Evolutionary conservation across 192 early-diverging fungal genomes (phyloP).

Genomic region (Podila epigama): DNA sequence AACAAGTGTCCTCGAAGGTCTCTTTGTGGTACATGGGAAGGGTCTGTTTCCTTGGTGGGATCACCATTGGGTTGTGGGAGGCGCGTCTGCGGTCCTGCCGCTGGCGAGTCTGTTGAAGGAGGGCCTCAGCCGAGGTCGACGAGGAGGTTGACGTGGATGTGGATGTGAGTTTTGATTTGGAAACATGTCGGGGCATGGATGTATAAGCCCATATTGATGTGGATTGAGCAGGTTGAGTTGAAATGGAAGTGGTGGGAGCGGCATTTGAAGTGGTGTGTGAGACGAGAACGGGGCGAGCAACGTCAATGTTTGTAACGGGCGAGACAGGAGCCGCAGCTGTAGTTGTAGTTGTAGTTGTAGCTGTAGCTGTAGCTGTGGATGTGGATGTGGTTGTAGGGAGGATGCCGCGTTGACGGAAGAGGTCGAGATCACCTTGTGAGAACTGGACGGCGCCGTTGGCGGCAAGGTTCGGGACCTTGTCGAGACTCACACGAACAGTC

Average conservation of each 20-base stretch:
- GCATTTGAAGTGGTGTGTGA: not conserved
- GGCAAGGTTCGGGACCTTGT: constrained; percentile 18
- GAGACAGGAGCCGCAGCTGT: constrained; percentile 4
- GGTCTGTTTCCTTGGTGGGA: constrained; percentile 11
- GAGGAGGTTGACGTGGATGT: constrained; percentile 8
- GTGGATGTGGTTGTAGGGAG: not conserved
- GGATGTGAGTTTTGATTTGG: not conserved
- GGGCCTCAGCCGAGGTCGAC: constrained; percentile 9
- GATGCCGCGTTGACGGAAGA: constrained; percentile 19
- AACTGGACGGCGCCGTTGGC: constrained; percentile 13
- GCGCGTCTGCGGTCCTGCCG: not conserved
- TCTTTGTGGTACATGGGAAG: constrained; percentile 24
- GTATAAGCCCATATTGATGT: not conserved
- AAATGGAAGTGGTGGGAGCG: no score
- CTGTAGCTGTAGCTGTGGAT: not conserved
- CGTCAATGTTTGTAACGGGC: no score
- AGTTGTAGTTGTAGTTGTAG: not conserved
- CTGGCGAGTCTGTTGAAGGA: constrained; percentile 13
- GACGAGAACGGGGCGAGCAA: no score
- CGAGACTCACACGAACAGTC: constrained; percentile 18
- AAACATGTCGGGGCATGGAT: not conserved
- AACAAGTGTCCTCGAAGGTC: constrained; percentile 42
- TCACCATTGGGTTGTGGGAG: not conserved
- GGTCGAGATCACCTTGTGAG: constrained; percentile 20
- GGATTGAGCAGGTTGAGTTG: not conserved